Conservation (phyloP, 1,139 yeast genomes). For the Ogataea hybrid region DNA sequence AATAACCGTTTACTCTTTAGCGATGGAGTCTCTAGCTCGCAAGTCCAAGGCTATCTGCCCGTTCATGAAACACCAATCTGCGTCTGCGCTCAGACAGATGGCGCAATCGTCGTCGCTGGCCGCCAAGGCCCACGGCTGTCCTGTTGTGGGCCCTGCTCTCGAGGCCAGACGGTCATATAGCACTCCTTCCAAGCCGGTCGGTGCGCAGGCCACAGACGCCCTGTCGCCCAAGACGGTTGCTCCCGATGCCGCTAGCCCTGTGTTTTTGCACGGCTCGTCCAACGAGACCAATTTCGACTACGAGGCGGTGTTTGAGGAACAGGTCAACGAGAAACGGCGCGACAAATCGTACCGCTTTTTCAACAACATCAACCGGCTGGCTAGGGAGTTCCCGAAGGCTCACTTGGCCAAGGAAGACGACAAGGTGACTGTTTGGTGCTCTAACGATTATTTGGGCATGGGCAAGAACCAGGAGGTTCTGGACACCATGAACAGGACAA, state of each 20-base stretch:
- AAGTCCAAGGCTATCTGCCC: constrained; percentile 84
- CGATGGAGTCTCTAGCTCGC: constrained; percentile 81
- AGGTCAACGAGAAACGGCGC: constrained; percentile 63
- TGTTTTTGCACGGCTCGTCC: constrained; percentile 26
- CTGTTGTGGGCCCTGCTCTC: constrained; percentile 84
- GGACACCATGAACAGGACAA: constrained; percentile 71
- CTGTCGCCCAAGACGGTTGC: constrained; percentile 26
- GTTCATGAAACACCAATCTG: constrained; percentile 69
- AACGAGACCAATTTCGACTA: constrained; percentile 29
- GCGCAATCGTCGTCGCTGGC: constrained; percentile 48
- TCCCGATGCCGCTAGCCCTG: constrained; percentile 34
- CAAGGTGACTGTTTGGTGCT: constrained; percentile 97
- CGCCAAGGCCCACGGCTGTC: constrained; percentile 72
- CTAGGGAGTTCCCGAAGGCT: constrained; percentile 89
- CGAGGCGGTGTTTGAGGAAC: constrained; percentile 28
- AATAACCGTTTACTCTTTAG: neutral
- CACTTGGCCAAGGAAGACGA: constrained; percentile 74
- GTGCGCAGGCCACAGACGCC: constrained; percentile 47
- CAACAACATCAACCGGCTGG: constrained; percentile 95
- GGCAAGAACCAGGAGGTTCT: constrained; percentile 75
- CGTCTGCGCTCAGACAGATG: constrained; percentile 57
- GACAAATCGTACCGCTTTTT: constrained; percentile 95
- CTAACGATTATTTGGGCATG: constrained; percentile 96
- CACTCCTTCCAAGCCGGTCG: constrained; percentile 51
- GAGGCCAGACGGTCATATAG: constrained; percentile 47